These are phyloP conservation scores for Yamadazyma sp. DNA, from an alignment of 1,139 yeast genomes.

Conservation along the genomic window DNA sequence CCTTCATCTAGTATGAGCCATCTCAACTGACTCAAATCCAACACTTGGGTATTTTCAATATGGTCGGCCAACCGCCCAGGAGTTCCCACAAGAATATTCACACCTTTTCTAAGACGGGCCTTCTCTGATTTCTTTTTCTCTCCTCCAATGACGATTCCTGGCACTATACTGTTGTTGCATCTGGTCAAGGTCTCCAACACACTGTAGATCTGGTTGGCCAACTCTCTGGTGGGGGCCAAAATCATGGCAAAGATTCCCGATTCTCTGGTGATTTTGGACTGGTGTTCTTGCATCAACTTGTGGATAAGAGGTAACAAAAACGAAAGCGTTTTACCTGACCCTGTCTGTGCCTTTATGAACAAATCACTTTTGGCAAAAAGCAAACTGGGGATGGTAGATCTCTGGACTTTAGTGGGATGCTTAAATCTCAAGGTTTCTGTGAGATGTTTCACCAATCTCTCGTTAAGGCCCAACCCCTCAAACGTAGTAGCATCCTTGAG, in stretches of 20 bases:
- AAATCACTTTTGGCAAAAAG: constrained; percentile 58
- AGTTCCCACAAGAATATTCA: constrained; percentile 83
- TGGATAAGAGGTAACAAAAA: constrained; percentile 82
- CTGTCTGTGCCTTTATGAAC: constrained; percentile 92
- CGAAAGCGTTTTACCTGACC: constrained; percentile 91
- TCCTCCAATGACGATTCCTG: constrained; percentile 93
- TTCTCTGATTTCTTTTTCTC: constrained; percentile 92
- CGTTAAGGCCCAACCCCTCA: constrained; percentile 67
- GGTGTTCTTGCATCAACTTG: constrained; percentile 54
- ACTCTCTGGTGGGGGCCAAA: constrained; percentile 89
- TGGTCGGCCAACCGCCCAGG: constrained; percentile 94
- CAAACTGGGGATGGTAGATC: constrained; percentile 75
- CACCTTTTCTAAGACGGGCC: constrained; percentile 87
- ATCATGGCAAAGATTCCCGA: constrained; percentile 87
- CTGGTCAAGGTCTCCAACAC: constrained; percentile 71
- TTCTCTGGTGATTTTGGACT: constrained; percentile 56
- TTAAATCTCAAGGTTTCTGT: constrained; percentile 56
- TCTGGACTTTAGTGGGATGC: constrained; percentile 85
- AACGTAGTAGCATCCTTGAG: constrained; percentile 67
- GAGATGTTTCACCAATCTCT: constrained; percentile 53
- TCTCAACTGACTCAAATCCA: constrained; percentile 70
- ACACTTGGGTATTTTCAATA: constrained; percentile 74
- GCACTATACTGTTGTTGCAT: constrained; percentile 81
- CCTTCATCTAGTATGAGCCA: constrained; percentile 94
- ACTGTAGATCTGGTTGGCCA: constrained; percentile 87